Conservation (phyloP, 2,329 filamentous ascomycete genomes). For the Cytospora paraplurivora region DNA sequence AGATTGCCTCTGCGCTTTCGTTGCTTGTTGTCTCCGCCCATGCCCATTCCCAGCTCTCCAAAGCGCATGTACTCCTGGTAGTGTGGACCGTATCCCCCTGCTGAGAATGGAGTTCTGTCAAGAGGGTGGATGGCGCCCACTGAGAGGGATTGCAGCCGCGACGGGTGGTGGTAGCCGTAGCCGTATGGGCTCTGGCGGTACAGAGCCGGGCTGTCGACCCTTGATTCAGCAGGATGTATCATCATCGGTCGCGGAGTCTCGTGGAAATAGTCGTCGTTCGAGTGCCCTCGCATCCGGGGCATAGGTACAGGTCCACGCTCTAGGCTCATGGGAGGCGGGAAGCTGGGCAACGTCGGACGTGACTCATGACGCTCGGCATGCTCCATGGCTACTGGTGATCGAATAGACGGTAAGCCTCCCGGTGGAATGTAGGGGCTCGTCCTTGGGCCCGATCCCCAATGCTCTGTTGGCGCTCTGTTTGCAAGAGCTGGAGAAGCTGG, state of each 20-base stretch:
- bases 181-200: slow-evolving; percentile 42
- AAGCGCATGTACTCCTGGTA: slow-evolving; percentile 49
- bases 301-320: slow-evolving; percentile 39
- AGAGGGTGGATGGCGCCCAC: slow-evolving; percentile 46
- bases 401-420: slow-evolving; percentile 37
- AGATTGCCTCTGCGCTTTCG: slow-evolving; percentile 77
- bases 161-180: slow-evolving; percentile 48
- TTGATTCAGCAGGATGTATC: slow-evolving; percentile 34
- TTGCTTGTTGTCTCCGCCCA: slow-evolving; percentile 51
- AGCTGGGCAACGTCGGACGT: slow-evolving; percentile 44
- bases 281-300: slow-evolving; percentile 38
- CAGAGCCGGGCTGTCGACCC: slow-evolving; percentile 38
- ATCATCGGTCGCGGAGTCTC: slow-evolving; percentile 35
- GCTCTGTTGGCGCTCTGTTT: slow-evolving; percentile 36
- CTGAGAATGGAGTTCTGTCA: slow-evolving; percentile 49
- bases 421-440: slow-evolving; percentile 41
- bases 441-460: slow-evolving; percentile 40
- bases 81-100: slow-evolving; percentile 43
- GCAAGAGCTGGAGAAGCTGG: slow-evolving; percentile 42
- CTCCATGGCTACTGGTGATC: slow-evolving; percentile 37
- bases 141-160: slow-evolving; percentile 49
- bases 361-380: slow-evolving; percentile 40
- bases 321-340: slow-evolving; percentile 42
- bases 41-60: slow-evolving; percentile 42
- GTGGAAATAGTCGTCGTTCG: slow-evolving; percentile 41